These are phyloP conservation scores for Leptodontidium sp. DNA, from an alignment of 2,329 filamentous ascomycete species.

Conservation along the genomic window DNA sequence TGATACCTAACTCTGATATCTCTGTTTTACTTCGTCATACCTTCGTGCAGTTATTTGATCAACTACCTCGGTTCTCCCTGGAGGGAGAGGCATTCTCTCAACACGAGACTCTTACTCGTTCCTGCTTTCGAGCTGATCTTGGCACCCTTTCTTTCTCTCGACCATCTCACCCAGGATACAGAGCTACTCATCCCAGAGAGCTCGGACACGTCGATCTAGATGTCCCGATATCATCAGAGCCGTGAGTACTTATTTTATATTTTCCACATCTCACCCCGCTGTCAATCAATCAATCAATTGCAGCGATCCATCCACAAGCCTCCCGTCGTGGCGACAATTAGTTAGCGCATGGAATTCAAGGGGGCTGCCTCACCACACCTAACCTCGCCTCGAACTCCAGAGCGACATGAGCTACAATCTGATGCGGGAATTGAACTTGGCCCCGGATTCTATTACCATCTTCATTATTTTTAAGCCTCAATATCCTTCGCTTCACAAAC, in stretches of 20 bases:
- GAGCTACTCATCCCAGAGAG: background rate
- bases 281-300: background rate
- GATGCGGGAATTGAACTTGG: background rate
- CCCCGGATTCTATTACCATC: background rate
- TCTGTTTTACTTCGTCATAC: background rate
- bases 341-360: background rate
- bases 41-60: no score
- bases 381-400: background rate
- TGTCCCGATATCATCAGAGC: constrained; percentile 19
- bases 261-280: background rate
- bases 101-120: background rate
- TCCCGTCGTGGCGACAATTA: background rate
- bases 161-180: constrained; percentile 9
- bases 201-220: constrained; percentile 11
- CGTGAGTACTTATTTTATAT: constrained; percentile 1
- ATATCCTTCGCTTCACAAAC: background rate
- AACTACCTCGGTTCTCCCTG: background rate
- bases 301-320: background rate
- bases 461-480: background rate
- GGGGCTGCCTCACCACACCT: background rate
- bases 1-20: background rate
- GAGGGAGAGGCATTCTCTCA: background rate
- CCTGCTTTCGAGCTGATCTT: constrained; percentile 14
- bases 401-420: background rate
- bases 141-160: constrained; percentile 3